These are phyloP conservation scores for Naganishia vaughanmartiniae DNA, from an alignment of 768 basidiomycete species.

Conservation along the genomic window DNA sequence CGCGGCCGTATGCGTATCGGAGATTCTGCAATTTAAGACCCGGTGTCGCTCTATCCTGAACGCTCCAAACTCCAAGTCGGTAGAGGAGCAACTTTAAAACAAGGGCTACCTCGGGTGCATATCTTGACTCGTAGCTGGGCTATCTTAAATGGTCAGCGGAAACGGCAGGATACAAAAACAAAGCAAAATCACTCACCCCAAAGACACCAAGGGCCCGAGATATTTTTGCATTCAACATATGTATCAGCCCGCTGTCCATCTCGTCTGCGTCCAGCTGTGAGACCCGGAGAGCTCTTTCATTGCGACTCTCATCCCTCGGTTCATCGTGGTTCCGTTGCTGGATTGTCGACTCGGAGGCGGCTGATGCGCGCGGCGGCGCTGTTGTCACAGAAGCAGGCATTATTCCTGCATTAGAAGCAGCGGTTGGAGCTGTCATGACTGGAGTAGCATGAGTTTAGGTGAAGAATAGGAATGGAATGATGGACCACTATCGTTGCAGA, in stretches of 20 bases:
- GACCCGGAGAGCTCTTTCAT: slow-evolving; percentile 60
- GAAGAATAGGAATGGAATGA: neutral
- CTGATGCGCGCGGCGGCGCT: neutral
- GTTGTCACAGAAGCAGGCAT: neutral
- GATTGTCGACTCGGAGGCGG: neutral
- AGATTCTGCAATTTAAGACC: slow-evolving; percentile 44
- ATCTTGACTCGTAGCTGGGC: slow-evolving; percentile 28
- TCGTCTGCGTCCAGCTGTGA: slow-evolving; percentile 88
- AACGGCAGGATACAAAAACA: neutral
- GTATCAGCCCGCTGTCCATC: slow-evolving; percentile 80
- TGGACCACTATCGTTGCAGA: neutral
- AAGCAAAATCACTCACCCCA: slow-evolving; percentile 57
- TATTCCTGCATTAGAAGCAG: neutral
- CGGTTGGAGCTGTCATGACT: neutral
- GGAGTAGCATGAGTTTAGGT: neutral
- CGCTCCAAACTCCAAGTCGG: slow-evolving; percentile 35
- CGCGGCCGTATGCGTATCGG: slow-evolving; percentile 19
- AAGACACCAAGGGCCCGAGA: slow-evolving; percentile 66
- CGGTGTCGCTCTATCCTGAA: slow-evolving; percentile 36
- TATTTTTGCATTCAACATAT: slow-evolving; percentile 78
- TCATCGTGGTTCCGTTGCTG: neutral
- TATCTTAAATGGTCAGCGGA: neutral
- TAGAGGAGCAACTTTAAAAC: slow-evolving; percentile 43
- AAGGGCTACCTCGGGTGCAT: slow-evolving; percentile 64
- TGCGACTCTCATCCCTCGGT: slow-evolving; percentile 2